Evolutionary conservation across 2,329 filamentous ascomycete species (phyloP), one percentile per base, ranked within the genome.

Genomic region (Botryosphaeria dothidea): DNA sequence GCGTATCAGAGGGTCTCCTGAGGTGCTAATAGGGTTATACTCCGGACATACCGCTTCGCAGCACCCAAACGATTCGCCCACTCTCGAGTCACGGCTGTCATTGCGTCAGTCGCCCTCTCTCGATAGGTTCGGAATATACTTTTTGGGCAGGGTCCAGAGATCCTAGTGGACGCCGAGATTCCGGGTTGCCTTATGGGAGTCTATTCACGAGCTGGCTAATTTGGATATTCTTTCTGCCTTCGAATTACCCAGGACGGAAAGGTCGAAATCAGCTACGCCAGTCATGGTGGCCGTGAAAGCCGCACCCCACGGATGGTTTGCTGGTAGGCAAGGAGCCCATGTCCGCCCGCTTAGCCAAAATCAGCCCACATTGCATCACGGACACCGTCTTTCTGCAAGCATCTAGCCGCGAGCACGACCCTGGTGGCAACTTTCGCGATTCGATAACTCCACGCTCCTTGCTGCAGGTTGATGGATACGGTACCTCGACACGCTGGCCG

Each of bases 21-120:
- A 52, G 48, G 60, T 63, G 49, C 13, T 21, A 56, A 46, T 64
- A 64, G 61, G 61, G 61, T 64, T 56, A 46, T 46, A 64, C 61
- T 56, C 61, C 61, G 61, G 61, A 46, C n/a, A 34, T 60, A 8
- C 56, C 17, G 25, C 41, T 5, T 17, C 23, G n/a, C 25, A 21
- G 23, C 54, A 13, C 3, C 23, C 19, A 25, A 25, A 9, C 25
- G 52, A 58, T 58, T 31, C 38, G 54, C 11, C 43, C 23, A 23
- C 11, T 21, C 21, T 29, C 54, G 25, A 60, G 27, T 34, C 41
- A 21, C 38, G n/a, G 19, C 13, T 13, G 7, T n/a, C n/a, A 21
- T 46, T 45, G 54, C 38, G 54, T 58, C 54, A 57, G 19, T 21
- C 3, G 13, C 6, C 23, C n/a, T 54, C 31, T 34, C 9, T 13